Conservation (phyloP, 1,139 yeast species). For the Yamadazyma aaseri region DNA sequence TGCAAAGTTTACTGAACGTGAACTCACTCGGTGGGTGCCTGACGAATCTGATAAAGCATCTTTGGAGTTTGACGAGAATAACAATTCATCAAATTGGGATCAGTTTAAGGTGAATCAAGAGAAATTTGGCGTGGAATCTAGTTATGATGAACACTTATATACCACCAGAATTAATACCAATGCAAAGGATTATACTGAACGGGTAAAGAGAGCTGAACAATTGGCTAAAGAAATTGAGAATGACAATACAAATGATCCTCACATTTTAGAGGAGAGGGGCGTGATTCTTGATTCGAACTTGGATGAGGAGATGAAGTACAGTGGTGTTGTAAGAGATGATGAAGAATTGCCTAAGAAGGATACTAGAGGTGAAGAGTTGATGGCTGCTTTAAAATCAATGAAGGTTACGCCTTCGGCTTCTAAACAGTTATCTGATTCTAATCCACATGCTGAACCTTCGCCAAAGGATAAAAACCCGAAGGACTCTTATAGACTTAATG, state of each 20-base stretch:
- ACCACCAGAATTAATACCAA: slow-evolving; percentile 78
- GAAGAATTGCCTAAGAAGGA: slow-evolving; percentile 8
- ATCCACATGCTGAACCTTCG: slow-evolving; percentile 59
- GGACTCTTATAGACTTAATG: slow-evolving; percentile 49
- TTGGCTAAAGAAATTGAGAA: slow-evolving; percentile 82
- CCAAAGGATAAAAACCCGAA: slow-evolving; percentile 32
- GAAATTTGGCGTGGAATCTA: slow-evolving; percentile 84
- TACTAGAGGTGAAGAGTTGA: slow-evolving; percentile 57
- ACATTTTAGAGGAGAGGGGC: slow-evolving; percentile 92
- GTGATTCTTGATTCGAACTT: slow-evolving; percentile 76
- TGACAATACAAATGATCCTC: slow-evolving; percentile 67
- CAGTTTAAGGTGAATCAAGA: slow-evolving; percentile 89
- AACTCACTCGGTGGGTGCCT: slow-evolving; percentile 84
- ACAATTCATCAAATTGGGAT: slow-evolving; percentile 63
- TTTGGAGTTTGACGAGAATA: slow-evolving; percentile 44
- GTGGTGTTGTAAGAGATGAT: slow-evolving; percentile 65
- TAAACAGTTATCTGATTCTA: slow-evolving; percentile 50
- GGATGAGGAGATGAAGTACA: slow-evolving; percentile 95
- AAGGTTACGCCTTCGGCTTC: slow-evolving; percentile 56
- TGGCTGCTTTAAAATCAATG: slow-evolving; percentile 55
- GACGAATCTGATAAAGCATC: slow-evolving; percentile 43
- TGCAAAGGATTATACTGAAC: slow-evolving; percentile 70
- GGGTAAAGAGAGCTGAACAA: slow-evolving; percentile 68
- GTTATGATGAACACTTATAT: slow-evolving; percentile 85
- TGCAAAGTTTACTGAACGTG: slow-evolving; percentile 56